A percentile compares a stretch with the other conserved stretches of the same genome.
Evolutionary conservation across 192 early-diverging fungal species (phyloP).

Genomic region (Backusella parvicylindrica): DNA sequence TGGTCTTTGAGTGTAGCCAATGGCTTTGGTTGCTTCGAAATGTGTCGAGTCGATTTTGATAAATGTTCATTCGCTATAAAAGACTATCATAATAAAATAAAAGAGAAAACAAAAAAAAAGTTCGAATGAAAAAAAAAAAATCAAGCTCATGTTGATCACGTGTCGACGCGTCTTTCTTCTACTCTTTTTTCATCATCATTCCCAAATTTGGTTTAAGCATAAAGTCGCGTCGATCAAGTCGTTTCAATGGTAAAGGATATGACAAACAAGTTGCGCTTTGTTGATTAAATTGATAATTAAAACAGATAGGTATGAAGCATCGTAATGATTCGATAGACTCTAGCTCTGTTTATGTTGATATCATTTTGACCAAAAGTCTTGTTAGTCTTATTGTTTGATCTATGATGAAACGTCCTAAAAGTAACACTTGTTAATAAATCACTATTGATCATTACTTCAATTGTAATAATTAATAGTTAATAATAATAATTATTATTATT

Average conservation of each 20-base stretch:
- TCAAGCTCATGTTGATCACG: neutral
- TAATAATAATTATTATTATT: no score
- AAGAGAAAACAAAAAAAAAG: neutral
- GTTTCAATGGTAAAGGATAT: no score
- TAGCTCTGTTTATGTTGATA: no score
- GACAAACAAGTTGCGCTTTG: no score
- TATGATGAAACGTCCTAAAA: no score
- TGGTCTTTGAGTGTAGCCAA: neutral
- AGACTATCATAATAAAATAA: neutral
- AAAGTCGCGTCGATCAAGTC: neutral
- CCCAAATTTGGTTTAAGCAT: neutral
- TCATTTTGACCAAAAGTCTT: no score
- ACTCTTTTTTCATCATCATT: neutral
- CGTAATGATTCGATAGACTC: no score
- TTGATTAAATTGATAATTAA: neutral
- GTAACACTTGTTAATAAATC: no score
- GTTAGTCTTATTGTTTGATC: no score
- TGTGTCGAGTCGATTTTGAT: slow-evolving; percentile 3
- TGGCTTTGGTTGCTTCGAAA: neutral
- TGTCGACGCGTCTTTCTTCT: neutral
- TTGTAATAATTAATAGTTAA: no score
- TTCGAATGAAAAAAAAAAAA: no score
- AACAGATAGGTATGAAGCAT: neutral
- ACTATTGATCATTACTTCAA: no score
- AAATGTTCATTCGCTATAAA: neutral